Conservation (phyloP, 176 grass and related monocot genomes). For the Cocos nucifera region DNA sequence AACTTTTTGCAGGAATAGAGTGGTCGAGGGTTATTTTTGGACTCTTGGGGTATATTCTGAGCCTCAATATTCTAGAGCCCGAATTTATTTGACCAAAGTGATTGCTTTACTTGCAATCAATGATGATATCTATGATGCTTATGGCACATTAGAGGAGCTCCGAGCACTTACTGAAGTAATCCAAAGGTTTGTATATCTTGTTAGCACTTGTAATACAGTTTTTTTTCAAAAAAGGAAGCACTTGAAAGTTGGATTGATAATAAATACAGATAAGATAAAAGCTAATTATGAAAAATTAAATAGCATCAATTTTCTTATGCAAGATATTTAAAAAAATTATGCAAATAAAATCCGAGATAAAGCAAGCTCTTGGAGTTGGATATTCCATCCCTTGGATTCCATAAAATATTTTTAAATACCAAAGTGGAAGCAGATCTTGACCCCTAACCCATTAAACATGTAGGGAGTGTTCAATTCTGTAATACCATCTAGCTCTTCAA, state of each 20-base stretch:
- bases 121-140: background rate
- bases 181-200: constrained; percentile 18
- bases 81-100: constrained; percentile 18
- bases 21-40: constrained; percentile 35
- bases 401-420: background rate
- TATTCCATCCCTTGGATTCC: background rate
- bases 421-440: too few species aligned
- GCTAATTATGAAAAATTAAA: too few species aligned
- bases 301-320: too few species aligned
- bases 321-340: too few species aligned
- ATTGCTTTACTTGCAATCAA: constrained; percentile 3
- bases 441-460: too few species aligned
- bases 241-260: background rate
- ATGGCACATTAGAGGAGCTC: background rate
- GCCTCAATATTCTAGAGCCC: constrained; percentile 7
- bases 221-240: too few species aligned
- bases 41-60: constrained; percentile 21
- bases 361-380: too few species aligned
- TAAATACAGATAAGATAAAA: background rate
- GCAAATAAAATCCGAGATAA: too few species aligned
- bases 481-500: too few species aligned
- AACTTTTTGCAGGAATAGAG: constrained; percentile 14
- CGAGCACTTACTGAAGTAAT: constrained; percentile 22
- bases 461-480: too few species aligned
- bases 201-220: too few species aligned